Conservation (phyloP, 768 basidiomycete genomes). For the Rhodosporidiobolus sp. region DNA sequence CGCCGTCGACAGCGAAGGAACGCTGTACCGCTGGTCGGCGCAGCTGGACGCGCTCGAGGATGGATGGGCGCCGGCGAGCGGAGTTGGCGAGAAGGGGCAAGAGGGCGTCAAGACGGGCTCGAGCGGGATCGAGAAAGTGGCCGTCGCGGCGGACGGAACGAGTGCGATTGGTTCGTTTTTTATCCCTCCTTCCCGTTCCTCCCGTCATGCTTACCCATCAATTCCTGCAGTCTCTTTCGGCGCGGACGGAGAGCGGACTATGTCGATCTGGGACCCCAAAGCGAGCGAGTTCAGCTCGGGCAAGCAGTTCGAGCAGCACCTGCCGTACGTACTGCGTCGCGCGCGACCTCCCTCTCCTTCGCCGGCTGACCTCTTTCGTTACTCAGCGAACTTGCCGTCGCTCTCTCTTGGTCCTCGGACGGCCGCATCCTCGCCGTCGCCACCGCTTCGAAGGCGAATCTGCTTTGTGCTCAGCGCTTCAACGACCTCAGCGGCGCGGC, state of each 20-base stretch:
- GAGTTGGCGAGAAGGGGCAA: not conserved
- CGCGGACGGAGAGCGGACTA: conserved; percentile 61
- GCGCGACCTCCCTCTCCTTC: too few species aligned
- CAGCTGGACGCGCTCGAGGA: not conserved
- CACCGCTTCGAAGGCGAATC: not conserved
- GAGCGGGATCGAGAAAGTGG: conserved; percentile 54
- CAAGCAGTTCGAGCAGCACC: conserved; percentile 64
- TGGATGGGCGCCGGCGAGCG: not conserved
- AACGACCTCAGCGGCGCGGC: conserved; percentile 6
- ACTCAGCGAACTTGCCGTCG: conserved; percentile 7
- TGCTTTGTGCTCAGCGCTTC: conserved; percentile 8
- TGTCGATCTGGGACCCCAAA: conserved; percentile 95
- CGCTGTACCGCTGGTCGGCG: conserved; percentile 8
- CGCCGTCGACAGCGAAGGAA: conserved; percentile 10
- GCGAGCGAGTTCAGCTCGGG: conserved; percentile 91
- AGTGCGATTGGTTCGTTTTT: conserved; percentile 70
- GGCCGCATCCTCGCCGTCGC: conserved; percentile 18
- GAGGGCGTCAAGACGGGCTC: not conserved
- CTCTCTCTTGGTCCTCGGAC: conserved; percentile 27
- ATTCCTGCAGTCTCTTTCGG: conserved; percentile 61
- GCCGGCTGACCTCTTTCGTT: not conserved
- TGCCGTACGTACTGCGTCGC: conserved; percentile 20
- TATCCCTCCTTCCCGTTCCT: not conserved
- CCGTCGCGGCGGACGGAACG: conserved; percentile 88
- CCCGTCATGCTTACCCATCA: not conserved